These are phyloP conservation scores for Amaranthus tricolor DNA, from an alignment of 179 eudicot genomes.

Conservation along the genomic window DNA sequence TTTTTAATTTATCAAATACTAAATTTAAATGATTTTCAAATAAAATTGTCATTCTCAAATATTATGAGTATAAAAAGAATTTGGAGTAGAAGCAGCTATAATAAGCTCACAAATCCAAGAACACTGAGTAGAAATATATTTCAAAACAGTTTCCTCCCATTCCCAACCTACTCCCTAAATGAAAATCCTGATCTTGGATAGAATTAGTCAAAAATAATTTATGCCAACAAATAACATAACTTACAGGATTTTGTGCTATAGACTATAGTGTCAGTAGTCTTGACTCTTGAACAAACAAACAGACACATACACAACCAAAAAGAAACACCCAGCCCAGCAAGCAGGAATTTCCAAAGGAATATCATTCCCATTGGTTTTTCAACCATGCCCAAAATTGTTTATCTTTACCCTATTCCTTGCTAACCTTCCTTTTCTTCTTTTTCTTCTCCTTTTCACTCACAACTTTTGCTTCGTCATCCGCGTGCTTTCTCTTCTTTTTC, in stretches of 20 bases:
- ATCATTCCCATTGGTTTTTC: background rate
- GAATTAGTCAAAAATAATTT: too few species aligned
- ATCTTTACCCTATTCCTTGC: constrained; percentile 29
- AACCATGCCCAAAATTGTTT: constrained; percentile 25
- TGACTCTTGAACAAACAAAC: background rate
- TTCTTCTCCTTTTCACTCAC: constrained; percentile 57
- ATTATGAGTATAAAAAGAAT: too few species aligned
- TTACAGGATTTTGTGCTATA: background rate
- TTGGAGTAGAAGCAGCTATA: too few species aligned
- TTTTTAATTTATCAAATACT: too few species aligned
- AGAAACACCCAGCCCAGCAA: constrained; percentile 1
- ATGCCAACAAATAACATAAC: too few species aligned
- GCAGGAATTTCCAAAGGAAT: constrained; percentile 13
- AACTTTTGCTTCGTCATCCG: constrained; percentile 23
- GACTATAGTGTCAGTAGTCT: background rate
- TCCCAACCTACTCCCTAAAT: too few species aligned
- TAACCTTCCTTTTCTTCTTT: constrained; percentile 57
- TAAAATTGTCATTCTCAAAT: too few species aligned
- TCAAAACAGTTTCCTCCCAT: too few species aligned
- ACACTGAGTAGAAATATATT: too few species aligned
- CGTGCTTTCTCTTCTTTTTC: constrained; percentile 52
- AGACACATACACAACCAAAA: background rate
- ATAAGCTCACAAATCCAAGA: too few species aligned
- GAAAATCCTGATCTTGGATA: too few species aligned
- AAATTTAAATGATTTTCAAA: too few species aligned